Evolutionary conservation across 352 stramenopile genomes (phyloP).

Genomic region (Lagenidium sp.): DNA sequence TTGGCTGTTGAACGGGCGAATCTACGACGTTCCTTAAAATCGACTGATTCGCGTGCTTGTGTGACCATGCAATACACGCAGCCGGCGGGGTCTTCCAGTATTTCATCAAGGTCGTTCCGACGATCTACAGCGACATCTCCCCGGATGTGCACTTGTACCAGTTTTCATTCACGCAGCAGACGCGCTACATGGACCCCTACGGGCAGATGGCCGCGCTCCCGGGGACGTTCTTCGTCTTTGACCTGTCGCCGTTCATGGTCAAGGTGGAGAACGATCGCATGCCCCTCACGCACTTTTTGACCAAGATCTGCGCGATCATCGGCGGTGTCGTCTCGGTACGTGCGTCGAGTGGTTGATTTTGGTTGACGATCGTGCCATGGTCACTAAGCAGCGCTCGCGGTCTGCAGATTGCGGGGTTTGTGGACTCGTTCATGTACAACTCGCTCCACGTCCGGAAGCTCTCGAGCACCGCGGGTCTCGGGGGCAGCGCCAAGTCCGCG

Average conservation of each 20-base stretch:
- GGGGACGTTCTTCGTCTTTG: conserved; percentile 80
- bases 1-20: neutral
- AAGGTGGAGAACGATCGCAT: conserved; percentile 77
- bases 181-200: conserved; percentile 56
- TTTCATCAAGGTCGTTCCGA: conserved; percentile 85
- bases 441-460: conserved; percentile 49
- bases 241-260: conserved; percentile 81
- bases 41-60: neutral
- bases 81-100: conserved; percentile 79
- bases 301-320: conserved; percentile 76
- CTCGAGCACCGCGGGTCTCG: conserved; percentile 2
- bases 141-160: conserved; percentile 65
- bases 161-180: conserved; percentile 81
- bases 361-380: neutral
- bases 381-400: too few relatives aligned
- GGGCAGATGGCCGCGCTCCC: conserved; percentile 66
- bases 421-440: conserved; percentile 85
- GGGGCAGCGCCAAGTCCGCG: neutral
- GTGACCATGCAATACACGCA: conserved; percentile 12
- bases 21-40: neutral
- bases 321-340: conserved; percentile 76
- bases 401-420: conserved; percentile 73
- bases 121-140: conserved; percentile 75
- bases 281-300: conserved; percentile 80
- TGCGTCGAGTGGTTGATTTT: conserved; percentile 1